Base-by-base conservation (phyloP, 345 rosid species). In the Atalantia buxifolia region DNA sequence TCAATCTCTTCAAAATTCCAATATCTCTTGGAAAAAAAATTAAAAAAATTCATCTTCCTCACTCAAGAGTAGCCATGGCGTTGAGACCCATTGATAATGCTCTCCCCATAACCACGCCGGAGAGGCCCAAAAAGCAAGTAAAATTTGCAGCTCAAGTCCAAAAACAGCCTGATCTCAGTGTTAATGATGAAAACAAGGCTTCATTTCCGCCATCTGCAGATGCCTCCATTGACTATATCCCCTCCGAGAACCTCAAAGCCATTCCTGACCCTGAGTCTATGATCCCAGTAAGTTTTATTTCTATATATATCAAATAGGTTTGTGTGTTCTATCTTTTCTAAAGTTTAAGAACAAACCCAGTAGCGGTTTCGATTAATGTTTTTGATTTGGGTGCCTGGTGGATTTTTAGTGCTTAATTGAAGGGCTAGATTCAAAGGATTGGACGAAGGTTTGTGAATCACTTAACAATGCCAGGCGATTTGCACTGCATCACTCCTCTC, bases 41-140 rank as follows among this genome's bases (percentile, higher is more conserved):
- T 2, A 42, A 42, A 42, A 45, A 45, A 45, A 12, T 3, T 13
- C 14, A 6, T 45, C 50, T 50, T 72, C 42, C 56, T 48, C 67
- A 45, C 25, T 60, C 72, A 14, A 2, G 5, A 19, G 77, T 16
- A 53, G 5, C 57, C 0, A 92, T 96, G 99, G 97, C 98, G 16
- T 82, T 96, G 69, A 90, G 97, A 77, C 91, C 92, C 80, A 91
- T 94, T 13, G 97, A 89, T 61, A 96, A 94, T 73, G 92, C 97
- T 48, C 92, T 94, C 63, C 94, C 95, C 7, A 48, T 79, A 42
- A 27, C 81, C 22, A 75, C 85, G 24, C 87, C 85, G 8, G 93
- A 90, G 75, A 85, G 96, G 74, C 91, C 87, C 72, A 96, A 88
- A 80, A 96, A 92, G 87, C 93, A 86, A 38, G 77, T 81, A 4